A percentile compares a stretch with the other conserved stretches of the same genome.
phyloP scores from a whole-genome alignment of 2,329 filamentous ascomycete species.

The Leptographium procerum region DNA sequence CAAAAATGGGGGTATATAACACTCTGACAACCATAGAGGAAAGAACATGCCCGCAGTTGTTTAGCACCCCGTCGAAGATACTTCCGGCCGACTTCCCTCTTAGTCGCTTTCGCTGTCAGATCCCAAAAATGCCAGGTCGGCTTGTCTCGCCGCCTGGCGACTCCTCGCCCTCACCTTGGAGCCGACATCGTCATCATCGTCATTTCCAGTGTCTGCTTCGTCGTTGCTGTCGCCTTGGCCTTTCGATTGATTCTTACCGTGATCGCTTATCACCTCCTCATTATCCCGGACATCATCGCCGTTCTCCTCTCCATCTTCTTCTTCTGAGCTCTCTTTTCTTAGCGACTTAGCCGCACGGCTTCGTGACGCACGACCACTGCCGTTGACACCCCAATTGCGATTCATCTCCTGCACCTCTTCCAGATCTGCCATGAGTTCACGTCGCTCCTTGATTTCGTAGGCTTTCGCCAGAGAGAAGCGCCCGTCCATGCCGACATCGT shows the following conservation, averaged over 20 bases:
- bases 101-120: slow-evolving; percentile 52
- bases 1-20: background rate
- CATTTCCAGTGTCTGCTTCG: background rate
- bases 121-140: slow-evolving; percentile 52
- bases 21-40: background rate
- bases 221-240: slow-evolving; percentile 3
- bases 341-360: slow-evolving; percentile 18
- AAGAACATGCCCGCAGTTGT: background rate
- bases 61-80: background rate
- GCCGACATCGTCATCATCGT: slow-evolving; percentile 13
- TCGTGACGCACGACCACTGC: slow-evolving; percentile 29
- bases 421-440: slow-evolving; percentile 75
- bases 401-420: slow-evolving; percentile 77
- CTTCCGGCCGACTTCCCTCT: slow-evolving; percentile 29
- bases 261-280: slow-evolving; percentile 11
- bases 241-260: slow-evolving; percentile 13
- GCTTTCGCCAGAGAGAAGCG: slow-evolving; percentile 80
- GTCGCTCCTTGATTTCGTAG: slow-evolving; percentile 71
- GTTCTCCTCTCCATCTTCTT: slow-evolving; percentile 2
- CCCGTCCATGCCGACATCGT: slow-evolving; percentile 76
- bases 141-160: slow-evolving; percentile 33
- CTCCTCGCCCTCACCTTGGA: slow-evolving; percentile 27
- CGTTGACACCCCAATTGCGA: slow-evolving; percentile 57
- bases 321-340: slow-evolving; percentile 16
- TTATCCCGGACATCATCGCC: background rate